Evolutionary conservation across 768 basidiomycete species (phyloP).

Genomic region (Kondoa malvinella): DNA sequence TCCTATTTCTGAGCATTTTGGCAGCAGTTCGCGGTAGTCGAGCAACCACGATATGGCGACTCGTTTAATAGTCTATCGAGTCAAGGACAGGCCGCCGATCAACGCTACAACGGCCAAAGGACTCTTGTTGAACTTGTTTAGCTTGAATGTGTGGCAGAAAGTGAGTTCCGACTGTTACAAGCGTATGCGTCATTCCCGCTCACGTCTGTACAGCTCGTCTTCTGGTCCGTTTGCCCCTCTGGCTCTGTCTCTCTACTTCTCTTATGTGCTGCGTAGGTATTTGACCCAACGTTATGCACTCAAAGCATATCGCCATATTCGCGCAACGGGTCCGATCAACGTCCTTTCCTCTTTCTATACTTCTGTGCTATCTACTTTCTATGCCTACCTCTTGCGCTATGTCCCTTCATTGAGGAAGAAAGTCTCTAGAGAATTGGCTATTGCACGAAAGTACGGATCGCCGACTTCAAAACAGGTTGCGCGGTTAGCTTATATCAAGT

Average conservation of each 20-base stretch:
- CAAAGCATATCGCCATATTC: neutral
- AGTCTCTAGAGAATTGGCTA: neutral
- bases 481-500: neutral
- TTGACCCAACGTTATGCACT: neutral
- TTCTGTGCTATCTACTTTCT: neutral
- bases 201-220: neutral
- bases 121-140: neutral
- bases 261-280: neutral
- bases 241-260: neutral
- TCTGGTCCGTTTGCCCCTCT: neutral
- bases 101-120: neutral
- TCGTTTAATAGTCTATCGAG: neutral
- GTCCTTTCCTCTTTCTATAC: neutral
- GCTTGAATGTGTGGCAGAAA: neutral
- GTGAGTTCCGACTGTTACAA: neutral
- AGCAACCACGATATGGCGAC: conserved; percentile 22
- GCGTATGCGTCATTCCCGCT: neutral
- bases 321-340: neutral
- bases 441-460: neutral
- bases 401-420: neutral
- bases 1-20: neutral
- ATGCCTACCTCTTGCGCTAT: neutral
- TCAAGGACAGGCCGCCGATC: conserved; percentile 40
- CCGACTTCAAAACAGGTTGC: neutral
- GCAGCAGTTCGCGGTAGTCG: neutral